These are phyloP conservation scores for Diaporthe ilicicola DNA, from an alignment of 2,329 filamentous ascomycete species.

Conservation along the genomic window DNA sequence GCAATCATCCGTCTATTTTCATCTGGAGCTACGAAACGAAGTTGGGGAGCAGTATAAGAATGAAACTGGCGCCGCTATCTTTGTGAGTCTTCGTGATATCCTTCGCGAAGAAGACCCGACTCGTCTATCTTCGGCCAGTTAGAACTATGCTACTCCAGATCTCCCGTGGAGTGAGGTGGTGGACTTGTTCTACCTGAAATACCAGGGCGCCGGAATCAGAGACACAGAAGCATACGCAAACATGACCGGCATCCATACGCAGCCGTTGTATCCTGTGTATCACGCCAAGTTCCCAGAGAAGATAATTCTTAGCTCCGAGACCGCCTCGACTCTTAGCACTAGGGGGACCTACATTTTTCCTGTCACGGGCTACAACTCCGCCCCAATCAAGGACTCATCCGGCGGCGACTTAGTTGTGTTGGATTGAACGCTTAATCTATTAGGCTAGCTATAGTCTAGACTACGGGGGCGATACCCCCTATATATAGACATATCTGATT, in stretches of 20 bases:
- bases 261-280: constrained; percentile 51
- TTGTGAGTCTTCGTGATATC: constrained; percentile 50
- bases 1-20: constrained; percentile 62
- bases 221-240: constrained; percentile 36
- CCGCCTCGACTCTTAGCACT: constrained; percentile 55
- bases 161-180: constrained; percentile 49
- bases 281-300: constrained; percentile 55
- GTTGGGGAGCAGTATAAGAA: constrained; percentile 55
- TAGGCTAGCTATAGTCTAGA: no score
- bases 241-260: constrained; percentile 39
- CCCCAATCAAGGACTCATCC: constrained; percentile 46
- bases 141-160: constrained; percentile 55
- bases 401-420: constrained; percentile 49
- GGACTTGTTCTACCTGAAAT: constrained; percentile 62
- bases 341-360: constrained; percentile 63
- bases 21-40: constrained; percentile 64
- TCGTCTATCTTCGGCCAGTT: constrained; percentile 52
- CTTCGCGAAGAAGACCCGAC: constrained; percentile 57
- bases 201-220: constrained; percentile 60
- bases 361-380: constrained; percentile 49
- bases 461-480: no score
- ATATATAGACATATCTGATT: no score
- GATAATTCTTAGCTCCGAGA: constrained; percentile 54
- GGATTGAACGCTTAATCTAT: no score
- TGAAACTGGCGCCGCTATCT: constrained; percentile 43